Percentiles rank a stretch among this genome's conserved stretches.
Evolutionary conservation across 1,284 basidiomycete species (phyloP).

Genomic region (Boletus smithii): DNA sequence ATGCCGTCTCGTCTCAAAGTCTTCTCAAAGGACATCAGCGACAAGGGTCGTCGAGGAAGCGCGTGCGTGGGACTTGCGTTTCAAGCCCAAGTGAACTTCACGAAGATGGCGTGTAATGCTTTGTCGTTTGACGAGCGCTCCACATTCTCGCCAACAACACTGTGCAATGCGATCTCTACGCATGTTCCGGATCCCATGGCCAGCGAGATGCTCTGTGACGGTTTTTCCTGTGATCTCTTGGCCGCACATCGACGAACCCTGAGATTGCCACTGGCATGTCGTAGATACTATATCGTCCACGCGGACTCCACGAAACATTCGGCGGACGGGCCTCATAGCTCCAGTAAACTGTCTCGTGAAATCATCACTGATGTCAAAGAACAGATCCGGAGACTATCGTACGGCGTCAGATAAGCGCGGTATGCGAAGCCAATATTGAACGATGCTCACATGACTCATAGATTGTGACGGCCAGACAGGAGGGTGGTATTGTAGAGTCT

Average conservation of each 20-base stretch:
- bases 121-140: neutral
- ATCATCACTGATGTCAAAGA: neutral
- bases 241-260: conserved; percentile 5
- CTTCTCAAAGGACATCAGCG: neutral
- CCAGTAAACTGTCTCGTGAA: neutral
- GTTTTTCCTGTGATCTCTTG: neutral
- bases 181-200: conserved; percentile 16
- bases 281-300: neutral
- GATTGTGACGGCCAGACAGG: neutral
- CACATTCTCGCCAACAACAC: conserved; percentile 21
- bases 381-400: neutral
- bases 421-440: neutral
- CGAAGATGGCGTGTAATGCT: conserved; percentile 12
- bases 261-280: conserved; percentile 11
- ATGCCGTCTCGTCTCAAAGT: neutral
- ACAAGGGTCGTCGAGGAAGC: neutral
- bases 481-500: neutral
- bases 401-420: neutral
- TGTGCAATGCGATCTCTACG: neutral
- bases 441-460: conserved; percentile 8
- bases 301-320: neutral
- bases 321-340: neutral
- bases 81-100: conserved; percentile 18
- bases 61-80: conserved; percentile 3
- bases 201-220: conserved; percentile 14